Evolutionary conservation across 1,284 basidiomycete genomes (phyloP), one percentile per base, ranked within the genome.

Genomic region (Cronartium ribicola): DNA sequence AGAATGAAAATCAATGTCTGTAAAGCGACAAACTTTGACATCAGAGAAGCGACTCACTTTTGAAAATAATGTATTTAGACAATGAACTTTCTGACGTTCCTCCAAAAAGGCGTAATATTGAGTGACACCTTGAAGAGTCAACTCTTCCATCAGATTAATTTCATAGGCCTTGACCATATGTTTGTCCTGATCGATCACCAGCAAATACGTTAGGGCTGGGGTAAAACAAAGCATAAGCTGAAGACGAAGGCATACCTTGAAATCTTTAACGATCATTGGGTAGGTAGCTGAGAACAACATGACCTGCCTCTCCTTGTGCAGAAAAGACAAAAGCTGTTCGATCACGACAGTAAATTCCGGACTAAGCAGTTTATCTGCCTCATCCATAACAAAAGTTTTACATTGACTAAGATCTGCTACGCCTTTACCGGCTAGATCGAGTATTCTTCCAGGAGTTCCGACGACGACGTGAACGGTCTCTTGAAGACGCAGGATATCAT

Each of bases 101-200:
- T 98, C 95, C 80, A 98, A 92, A 82, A 94, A 98, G 78, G 95
- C 95, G 81, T 98, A 98, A 83, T 96, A 98, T 85, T 98, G 95
- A 40, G 95, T 98, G 70, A 98, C 96, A 86, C 95, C 95, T 79
- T 92, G 92, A 71, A 98, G 85, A 46, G 95, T 98, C 77, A 98
- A 89, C 86, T 98, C 95, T 80, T 98, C 96, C 96, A 98, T 98
- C 81, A 98, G 89, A 84, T 98, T 98, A 84, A 98, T 96, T 83
- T 97, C 94, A 83, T 96, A 91, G 7, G 95, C 94, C 77, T 90
- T 88, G 77, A 88, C 88, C 95, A 98, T 98, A 85, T 98, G 91
- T 83, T 96, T 95, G 81, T 97, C 94, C 92, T 94, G 78, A 17
- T 8, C 2, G n/a, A n/a, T 5, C 76, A 70, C 57, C 48, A 37